Evolutionary conservation across 1,139 yeast genomes (phyloP).

Genomic region (Suhomyces taliae): DNA sequence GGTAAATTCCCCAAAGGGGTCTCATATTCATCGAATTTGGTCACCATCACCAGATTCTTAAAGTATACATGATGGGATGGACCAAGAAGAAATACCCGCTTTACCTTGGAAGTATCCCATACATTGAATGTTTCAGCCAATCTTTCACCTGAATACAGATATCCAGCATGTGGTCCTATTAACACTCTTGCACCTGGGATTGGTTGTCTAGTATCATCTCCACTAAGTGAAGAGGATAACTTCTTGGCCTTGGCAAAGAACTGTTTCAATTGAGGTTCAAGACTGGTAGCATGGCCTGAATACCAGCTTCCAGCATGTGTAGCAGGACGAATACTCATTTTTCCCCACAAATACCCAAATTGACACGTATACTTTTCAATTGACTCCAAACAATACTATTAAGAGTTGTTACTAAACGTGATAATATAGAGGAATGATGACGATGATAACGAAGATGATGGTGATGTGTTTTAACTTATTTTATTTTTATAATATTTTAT

Average conservation of each 20-base stretch:
- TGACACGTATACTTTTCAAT: not conserved
- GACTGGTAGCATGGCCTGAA: conserved; percentile 39
- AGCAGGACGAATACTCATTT: conserved; percentile 54
- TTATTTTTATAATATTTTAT: not conserved
- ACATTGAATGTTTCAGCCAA: conserved; percentile 76
- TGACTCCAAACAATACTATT: not conserved
- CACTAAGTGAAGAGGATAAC: conserved; percentile 1
- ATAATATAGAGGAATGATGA: not conserved
- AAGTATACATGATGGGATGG: conserved; percentile 95
- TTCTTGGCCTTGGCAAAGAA: conserved; percentile 33
- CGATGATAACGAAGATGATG: conserved; percentile 1
- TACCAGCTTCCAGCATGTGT: conserved; percentile 95
- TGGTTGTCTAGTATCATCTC: conserved; percentile 9
- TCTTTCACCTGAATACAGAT: conserved; percentile 73
- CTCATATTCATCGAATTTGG: conserved; percentile 55
- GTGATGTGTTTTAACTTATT: conserved; percentile 4
- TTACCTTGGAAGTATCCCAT: conserved; percentile 59
- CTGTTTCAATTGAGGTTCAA: conserved; percentile 50
- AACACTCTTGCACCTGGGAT: conserved; percentile 62
- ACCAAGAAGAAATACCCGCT: conserved; percentile 77
- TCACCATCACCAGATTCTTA: conserved; percentile 55
- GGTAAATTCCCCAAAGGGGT: conserved; percentile 81
- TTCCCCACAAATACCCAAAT: not conserved
- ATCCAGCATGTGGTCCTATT: conserved; percentile 87
- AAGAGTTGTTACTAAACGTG: too few species aligned